Conservation (phyloP, 371 early-diverging fungal genomes). For the Gilbertella persicaria region DNA sequence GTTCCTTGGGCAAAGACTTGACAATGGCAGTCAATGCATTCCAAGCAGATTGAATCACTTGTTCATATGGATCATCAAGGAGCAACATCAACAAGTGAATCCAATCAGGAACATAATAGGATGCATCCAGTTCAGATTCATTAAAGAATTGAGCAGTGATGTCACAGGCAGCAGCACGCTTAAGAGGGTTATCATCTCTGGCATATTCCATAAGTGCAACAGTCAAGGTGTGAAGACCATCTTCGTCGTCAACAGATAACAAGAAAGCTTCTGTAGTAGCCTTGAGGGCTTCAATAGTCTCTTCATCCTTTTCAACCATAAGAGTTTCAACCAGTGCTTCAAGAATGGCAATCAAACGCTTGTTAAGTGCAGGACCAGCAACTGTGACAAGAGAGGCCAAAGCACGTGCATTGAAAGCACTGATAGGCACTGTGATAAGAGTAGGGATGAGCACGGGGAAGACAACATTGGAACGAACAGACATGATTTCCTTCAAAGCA, state of each 20-base stretch:
- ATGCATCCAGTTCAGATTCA: conserved; percentile 60
- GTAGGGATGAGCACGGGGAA: conserved; percentile 97
- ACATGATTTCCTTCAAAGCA: conserved; percentile 96
- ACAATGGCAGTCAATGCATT: conserved; percentile 78
- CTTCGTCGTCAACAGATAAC: conserved; percentile 72
- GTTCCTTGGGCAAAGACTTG: conserved; percentile 80
- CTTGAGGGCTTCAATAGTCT: conserved; percentile 66
- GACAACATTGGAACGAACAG: conserved; percentile 91
- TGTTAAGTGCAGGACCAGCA: conserved; percentile 84
- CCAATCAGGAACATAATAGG: conserved; percentile 84
- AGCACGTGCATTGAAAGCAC: conserved; percentile 90
- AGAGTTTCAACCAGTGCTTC: conserved; percentile 79
- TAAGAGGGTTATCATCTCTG: conserved; percentile 53
- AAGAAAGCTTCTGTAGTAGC: conserved; percentile 70
- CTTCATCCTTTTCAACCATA: conserved; percentile 64
- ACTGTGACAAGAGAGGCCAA: conserved; percentile 89
- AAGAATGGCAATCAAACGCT: conserved; percentile 78
- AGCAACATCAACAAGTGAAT: conserved; percentile 74
- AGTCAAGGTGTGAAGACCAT: conserved; percentile 76
- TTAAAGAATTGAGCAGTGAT: conserved; percentile 71
- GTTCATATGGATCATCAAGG: conserved; percentile 58
- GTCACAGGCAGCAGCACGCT: conserved; percentile 62
- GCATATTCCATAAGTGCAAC: conserved; percentile 68
- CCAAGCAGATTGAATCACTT: conserved; percentile 75
- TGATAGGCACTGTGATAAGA: conserved; percentile 85